Conservation (phyloP, 495 filamentous ascomycete genomes). For the Lichenothelia convexa region DNA sequence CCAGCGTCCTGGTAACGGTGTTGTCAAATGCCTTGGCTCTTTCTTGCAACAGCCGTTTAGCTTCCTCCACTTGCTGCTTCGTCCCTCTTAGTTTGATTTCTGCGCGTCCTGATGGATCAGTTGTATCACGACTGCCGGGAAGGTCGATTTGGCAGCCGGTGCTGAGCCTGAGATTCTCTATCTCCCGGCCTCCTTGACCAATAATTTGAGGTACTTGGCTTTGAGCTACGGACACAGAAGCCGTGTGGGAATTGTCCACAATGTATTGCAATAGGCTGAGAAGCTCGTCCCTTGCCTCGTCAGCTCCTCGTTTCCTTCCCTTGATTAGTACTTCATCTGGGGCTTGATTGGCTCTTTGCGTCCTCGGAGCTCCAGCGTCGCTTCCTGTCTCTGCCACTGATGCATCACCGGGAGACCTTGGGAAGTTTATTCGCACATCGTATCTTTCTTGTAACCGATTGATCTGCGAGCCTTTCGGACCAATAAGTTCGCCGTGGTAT, state of each 20-base stretch:
- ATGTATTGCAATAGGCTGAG: constrained; percentile 70
- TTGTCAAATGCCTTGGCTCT: constrained; percentile 72
- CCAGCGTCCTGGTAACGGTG: constrained; percentile 61
- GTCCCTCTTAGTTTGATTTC: constrained; percentile 82
- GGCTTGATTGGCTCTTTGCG: constrained; percentile 48
- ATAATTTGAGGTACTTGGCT: constrained; percentile 79
- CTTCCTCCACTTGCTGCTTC: constrained; percentile 71
- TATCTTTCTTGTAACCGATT: constrained; percentile 66
- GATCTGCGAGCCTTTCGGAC: constrained; percentile 44
- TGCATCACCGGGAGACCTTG: constrained; percentile 37
- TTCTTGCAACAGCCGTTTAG: constrained; percentile 72
- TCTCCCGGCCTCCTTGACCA: constrained; percentile 69
- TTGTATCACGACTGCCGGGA: constrained; percentile 46
- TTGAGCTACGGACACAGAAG: constrained; percentile 66
- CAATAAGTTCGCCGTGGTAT: constrained; percentile 62
- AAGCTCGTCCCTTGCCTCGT: constrained; percentile 78
- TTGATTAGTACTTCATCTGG: constrained; percentile 81
- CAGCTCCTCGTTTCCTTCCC: constrained; percentile 78
- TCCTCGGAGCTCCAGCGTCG: constrained; percentile 40
- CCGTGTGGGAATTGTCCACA: constrained; percentile 61
- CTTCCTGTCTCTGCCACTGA: constrained; percentile 51
- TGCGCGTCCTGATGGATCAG: constrained; percentile 43
- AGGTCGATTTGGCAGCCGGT: constrained; percentile 84
- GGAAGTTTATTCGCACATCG: constrained; percentile 86
- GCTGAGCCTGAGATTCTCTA: constrained; percentile 69